Percentiles rank a stretch among this genome's conserved stretches.
Evolutionary conservation across 2,329 filamentous ascomycete species (phyloP).

Genomic region (Cercospora sp.): DNA sequence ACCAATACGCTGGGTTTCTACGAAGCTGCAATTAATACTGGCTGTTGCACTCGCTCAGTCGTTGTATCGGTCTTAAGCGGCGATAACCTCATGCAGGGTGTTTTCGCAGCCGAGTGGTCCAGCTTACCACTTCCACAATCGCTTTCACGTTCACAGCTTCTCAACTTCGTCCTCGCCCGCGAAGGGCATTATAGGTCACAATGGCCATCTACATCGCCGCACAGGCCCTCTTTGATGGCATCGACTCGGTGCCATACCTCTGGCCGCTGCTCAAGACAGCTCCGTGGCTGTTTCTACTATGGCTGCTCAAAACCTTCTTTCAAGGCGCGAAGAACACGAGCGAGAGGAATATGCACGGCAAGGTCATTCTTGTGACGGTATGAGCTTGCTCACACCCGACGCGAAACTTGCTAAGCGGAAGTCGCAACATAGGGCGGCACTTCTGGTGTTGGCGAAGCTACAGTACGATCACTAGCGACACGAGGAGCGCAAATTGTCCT

Average conservation of each 20-base stretch:
- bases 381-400: slow-evolving; percentile 17
- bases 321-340: slow-evolving; percentile 71
- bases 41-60: neutral
- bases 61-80: neutral
- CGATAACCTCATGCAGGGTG: slow-evolving; percentile 8
- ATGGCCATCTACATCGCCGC: slow-evolving; percentile 65
- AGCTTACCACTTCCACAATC: neutral
- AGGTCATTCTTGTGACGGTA: slow-evolving; percentile 89
- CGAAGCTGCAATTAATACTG: neutral
- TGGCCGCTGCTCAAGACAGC: slow-evolving; percentile 50
- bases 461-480: slow-evolving; percentile 71
- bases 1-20: neutral
- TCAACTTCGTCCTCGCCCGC: neutral
- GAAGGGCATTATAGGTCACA: slow-evolving; percentile 2
- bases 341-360: slow-evolving; percentile 86
- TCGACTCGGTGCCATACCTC: slow-evolving; percentile 48
- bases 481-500: slow-evolving; percentile 90
- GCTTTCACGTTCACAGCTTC: neutral
- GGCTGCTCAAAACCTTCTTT: slow-evolving; percentile 71
- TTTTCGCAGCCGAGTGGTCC: neutral
- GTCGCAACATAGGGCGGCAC: slow-evolving; percentile 68
- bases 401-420: slow-evolving; percentile 23
- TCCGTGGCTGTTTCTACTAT: slow-evolving; percentile 55
- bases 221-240: slow-evolving; percentile 57
- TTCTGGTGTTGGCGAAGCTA: slow-evolving; percentile 81